Percentiles rank a stretch among this genome's conserved stretches.
Evolutionary conservation across 2,329 filamentous ascomycete species (phyloP).

Genomic region (Fusarium luffae): DNA sequence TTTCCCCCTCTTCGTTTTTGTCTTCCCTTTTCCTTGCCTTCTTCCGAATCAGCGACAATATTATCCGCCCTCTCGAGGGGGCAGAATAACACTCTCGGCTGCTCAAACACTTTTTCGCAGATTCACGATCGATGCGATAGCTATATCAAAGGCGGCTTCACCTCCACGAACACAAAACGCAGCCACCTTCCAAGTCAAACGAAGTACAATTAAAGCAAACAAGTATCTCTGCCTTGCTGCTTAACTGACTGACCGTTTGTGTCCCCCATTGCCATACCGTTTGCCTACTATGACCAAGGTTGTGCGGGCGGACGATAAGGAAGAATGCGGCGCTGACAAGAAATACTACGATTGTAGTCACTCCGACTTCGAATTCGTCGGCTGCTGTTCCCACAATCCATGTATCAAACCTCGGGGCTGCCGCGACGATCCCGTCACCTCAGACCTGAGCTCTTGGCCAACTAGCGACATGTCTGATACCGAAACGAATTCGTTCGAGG

Average conservation of each 20-base stretch:
- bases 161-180: neutral
- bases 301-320: constrained; percentile 8
- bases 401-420: constrained; percentile 48
- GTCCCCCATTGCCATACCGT: constrained; percentile 3
- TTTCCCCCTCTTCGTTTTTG: constrained; percentile 1
- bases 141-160: constrained; percentile 21
- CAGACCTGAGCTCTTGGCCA: neutral
- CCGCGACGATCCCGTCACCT: constrained; percentile 4
- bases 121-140: constrained; percentile 30
- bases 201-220: neutral
- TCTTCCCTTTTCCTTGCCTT: constrained; percentile 1
- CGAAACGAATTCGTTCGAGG: neutral
- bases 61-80: neutral
- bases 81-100: constrained; percentile 4
- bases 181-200: neutral
- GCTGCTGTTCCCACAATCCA: constrained; percentile 60
- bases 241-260: constrained; percentile 4
- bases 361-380: constrained; percentile 50
- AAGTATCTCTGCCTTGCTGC: neutral
- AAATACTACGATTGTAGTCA: constrained; percentile 53
- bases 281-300: constrained; percentile 27
- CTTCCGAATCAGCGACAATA: constrained; percentile 1
- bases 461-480: constrained; percentile 7
- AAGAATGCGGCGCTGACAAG: constrained; percentile 46
- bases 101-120: constrained; percentile 5